Evolutionary conservation across 1,284 basidiomycete species (phyloP), one percentile per base, ranked within the genome.

Genomic region (Austroboletus niveus): DNA sequence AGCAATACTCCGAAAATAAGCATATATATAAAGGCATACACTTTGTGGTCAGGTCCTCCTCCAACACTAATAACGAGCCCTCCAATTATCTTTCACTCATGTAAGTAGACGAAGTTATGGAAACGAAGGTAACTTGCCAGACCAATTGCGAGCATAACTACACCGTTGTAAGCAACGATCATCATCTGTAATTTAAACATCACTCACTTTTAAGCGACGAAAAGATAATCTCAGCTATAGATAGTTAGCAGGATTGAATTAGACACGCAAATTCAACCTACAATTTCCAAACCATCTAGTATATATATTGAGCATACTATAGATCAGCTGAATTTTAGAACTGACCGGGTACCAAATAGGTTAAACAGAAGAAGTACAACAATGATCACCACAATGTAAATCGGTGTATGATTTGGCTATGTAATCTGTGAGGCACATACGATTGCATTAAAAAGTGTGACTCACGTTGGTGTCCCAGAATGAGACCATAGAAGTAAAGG

Each of bases 401-500:
- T 79, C 7, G 77, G 75, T 41, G 75, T 71, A 52, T 84, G 84
- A 30, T 67, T 64, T 2, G 67, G 58, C 80, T 85, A 55, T 17
- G 49, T 41, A 24, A 42, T 39, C 14, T n/a, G 8, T 51, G 8
- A 45, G 10, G 12, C 32, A 3, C 30, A 14, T 2, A 10, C 27
- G 12, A n/a, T 36, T 17, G 34, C 17, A 24, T 22, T 2, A 14
- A 48, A 22, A 47, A 27, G 9, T 24, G 29, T 45, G n/a, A 57
- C 75, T 46, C 48, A 83, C 82, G 52, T 85, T 69, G 10, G 60
- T 45, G 65, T 91, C 87, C 92, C 92, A 94, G 72, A 85, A 93
- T 2, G 81, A 78, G 54, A 92, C 72, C 41, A 94, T 70, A 48
- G 92, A 81, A 32, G 81, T 77, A 7, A 88, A 85, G 2, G 91